Percentiles rank a stretch among this genome's conserved stretches.
Conservation (phyloP, 192 early-diverging fungal genomes). For the Thamnidium elegans region DNA sequence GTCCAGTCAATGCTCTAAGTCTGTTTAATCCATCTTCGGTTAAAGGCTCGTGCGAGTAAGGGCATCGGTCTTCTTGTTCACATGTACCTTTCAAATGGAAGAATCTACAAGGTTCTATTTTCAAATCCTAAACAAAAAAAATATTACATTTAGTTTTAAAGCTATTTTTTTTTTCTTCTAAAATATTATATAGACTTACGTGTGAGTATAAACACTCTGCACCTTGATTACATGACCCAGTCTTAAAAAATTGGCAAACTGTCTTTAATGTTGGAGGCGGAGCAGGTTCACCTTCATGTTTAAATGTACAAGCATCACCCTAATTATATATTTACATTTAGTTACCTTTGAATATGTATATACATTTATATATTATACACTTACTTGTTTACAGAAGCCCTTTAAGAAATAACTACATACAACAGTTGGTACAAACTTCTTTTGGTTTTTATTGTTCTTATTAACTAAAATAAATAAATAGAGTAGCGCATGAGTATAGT, state of each 20-base stretch:
- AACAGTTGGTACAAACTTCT: not conserved
- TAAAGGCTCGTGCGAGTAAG: constrained; percentile 28
- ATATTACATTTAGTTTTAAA: not conserved
- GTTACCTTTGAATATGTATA: not conserved
- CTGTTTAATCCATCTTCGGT: not conserved
- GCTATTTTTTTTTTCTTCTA: not conserved
- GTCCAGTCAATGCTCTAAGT: constrained; percentile 17
- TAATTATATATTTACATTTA: not conserved
- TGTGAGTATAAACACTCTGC: constrained; percentile 20
- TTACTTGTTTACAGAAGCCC: constrained; percentile 11
- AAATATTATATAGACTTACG: constrained; percentile 19
- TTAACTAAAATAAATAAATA: too few species aligned
- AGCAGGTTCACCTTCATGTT: constrained; percentile 8
- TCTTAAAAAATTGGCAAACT: constrained; percentile 26
- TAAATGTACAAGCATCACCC: constrained; percentile 20
- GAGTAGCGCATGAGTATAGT: not conserved
- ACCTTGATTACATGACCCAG: constrained; percentile 21
- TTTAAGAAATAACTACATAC: not conserved
- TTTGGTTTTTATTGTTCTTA: not conserved
- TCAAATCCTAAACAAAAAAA: constrained; percentile 21
- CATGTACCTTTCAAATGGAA: constrained; percentile 31
- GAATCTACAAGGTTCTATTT: constrained; percentile 32
- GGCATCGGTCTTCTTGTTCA: constrained; percentile 17
- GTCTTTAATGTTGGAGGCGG: too few species aligned
- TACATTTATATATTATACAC: not conserved